Base-by-base conservation (phyloP, 805 yeast genomes). In the Wickerhamomyces bisporus region DNA sequence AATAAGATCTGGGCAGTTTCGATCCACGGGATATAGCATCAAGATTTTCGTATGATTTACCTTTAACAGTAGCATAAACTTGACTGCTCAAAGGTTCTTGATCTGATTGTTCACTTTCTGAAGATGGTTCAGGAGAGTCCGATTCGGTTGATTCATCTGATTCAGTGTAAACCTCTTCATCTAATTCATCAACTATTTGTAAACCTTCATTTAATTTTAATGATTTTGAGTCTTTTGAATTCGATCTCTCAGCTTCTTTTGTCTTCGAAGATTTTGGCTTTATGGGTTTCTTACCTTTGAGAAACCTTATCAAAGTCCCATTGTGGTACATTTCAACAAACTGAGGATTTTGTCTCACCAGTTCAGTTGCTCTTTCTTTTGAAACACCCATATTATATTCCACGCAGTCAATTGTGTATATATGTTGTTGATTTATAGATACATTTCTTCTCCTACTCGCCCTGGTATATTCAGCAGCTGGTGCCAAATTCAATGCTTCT, bases 301-400 rank as follows among this genome's bases (percentile, higher is more conserved):
- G 37, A 35, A 38, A 43, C 14, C 28, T 47, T 36, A 32, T 36
- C 23, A 50, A 43, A 30, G 44, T 49, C 30, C 49, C 55, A 44
- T 43, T 47, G 49, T 43, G 64, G 46, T 44, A 60, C 55, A 43
- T 54, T 17, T 44, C 55, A 38, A 45, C 49, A 36, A 48, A 43
- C n/a, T 41, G 44, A 8, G 50, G 53, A 10, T 47, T 49, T 5
- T 35, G 30, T n/a, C 42, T 41, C 17, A 53, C 57, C 19, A 52
- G 21, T 9, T 41, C 47, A 6, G 50, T 38, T 0, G 58, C 58
- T 7, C 44, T 39, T 17, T 44, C 52, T 1, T 30, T 20, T 8
- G 49, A 35, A 4, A 52, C 43, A 16, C 36, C 43, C 11, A 53
- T 37, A 14, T 37, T 32, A 27, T 50, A 52, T 2, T 47, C 35